phyloP scores from a whole-genome alignment of 164 flowering plant species.

The Tinospora cordifolia region DNA sequence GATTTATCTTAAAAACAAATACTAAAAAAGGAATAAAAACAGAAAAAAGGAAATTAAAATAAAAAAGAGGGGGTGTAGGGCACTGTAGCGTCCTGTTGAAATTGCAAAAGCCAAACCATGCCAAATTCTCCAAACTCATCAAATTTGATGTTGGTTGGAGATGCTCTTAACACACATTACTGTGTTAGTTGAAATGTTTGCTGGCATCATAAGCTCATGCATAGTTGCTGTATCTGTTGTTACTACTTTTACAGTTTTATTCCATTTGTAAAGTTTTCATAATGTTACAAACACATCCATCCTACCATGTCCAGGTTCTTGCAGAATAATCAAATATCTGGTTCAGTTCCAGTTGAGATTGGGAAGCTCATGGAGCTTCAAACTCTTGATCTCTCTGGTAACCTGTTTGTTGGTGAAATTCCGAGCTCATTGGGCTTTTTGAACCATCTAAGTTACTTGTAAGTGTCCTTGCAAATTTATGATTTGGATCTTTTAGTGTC shows the following conservation, averaged over 20 bases:
- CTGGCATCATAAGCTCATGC: background rate
- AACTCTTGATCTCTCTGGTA: constrained; percentile 82
- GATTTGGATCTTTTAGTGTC: background rate
- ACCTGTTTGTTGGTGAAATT: constrained; percentile 72
- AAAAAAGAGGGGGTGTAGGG: too few species aligned
- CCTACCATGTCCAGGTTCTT: constrained; percentile 47
- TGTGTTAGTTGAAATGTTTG: background rate
- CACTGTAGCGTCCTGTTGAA: too few species aligned
- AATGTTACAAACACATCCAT: background rate
- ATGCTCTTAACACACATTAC: too few species aligned
- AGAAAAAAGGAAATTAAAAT: too few species aligned
- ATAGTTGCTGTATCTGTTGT: constrained; percentile 1
- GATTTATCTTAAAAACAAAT: too few species aligned
- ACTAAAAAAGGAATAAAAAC: too few species aligned
- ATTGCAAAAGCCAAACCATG: too few species aligned
- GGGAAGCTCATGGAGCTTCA: constrained; percentile 70
- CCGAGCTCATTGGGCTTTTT: constrained; percentile 75
- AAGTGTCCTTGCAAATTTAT: constrained; percentile 25
- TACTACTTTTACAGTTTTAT: background rate
- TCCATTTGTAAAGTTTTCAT: constrained; percentile 1
- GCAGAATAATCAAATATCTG: constrained; percentile 74
- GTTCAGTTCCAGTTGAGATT: constrained; percentile 68
- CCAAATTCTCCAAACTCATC: too few species aligned
- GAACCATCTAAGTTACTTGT: constrained; percentile 72
- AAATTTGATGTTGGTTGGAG: too few species aligned